Evolutionary conservation across 805 yeast genomes (phyloP).

Genomic region (Lipomyces anomalus): DNA sequence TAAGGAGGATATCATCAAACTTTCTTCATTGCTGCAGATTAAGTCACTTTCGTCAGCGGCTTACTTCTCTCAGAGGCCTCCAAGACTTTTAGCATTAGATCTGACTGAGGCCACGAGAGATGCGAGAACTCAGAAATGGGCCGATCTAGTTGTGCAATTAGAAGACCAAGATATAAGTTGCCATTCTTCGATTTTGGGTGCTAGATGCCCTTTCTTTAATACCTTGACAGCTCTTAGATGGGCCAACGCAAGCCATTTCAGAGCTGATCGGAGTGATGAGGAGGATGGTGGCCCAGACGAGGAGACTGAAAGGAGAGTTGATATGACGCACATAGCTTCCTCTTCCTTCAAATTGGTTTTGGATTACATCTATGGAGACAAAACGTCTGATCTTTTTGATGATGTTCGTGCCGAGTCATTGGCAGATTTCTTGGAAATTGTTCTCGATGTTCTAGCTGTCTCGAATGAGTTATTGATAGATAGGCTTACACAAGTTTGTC

Average conservation of each 20-base stretch:
- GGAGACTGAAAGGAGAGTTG: conserved; percentile 21
- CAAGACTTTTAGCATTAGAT: conserved; percentile 9
- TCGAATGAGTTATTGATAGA: conserved; percentile 59
- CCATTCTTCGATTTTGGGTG: conserved; percentile 47
- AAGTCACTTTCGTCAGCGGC: conserved; percentile 19
- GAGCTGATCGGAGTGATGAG: conserved; percentile 1
- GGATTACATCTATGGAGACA: conserved; percentile 53
- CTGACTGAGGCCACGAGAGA: conserved; percentile 9
- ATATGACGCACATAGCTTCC: conserved; percentile 41
- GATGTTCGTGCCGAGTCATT: conserved; percentile 33
- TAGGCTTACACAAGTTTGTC: conserved; percentile 56
- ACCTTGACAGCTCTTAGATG: conserved; percentile 35
- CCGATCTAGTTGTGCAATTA: conserved; percentile 45
- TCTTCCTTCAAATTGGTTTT: conserved; percentile 47
- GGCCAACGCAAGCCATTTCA: too few species aligned
- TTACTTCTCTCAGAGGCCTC: conserved; percentile 12
- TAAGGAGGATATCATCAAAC: conserved; percentile 26
- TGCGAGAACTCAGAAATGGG: conserved; percentile 10
- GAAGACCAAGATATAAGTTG: conserved; percentile 40
- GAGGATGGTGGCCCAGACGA: background rate
- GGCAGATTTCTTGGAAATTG: conserved; percentile 45
- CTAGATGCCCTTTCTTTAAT: conserved; percentile 59
- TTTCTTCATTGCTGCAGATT: conserved; percentile 22
- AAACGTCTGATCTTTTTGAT: conserved; percentile 31
- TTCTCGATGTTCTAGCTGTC: conserved; percentile 54